A percentile compares a stretch with the other conserved stretches of the same genome.
Conservation (phyloP, 805 yeast genomes). For the Candida ipomoeae region DNA sequence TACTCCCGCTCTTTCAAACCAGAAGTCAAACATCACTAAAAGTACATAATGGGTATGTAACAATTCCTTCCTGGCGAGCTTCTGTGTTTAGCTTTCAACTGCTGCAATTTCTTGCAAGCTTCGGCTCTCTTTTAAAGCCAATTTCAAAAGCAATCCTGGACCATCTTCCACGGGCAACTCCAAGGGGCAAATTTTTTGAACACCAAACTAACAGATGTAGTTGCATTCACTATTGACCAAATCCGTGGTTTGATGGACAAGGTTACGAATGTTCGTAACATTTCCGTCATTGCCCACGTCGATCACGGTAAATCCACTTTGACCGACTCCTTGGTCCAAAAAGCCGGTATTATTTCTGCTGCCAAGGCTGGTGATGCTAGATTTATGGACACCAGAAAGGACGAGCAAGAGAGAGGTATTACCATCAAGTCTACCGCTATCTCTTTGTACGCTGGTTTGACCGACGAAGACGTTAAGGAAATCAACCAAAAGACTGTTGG, state of each 20-base stretch:
- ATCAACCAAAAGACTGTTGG: slow-evolving; percentile 92
- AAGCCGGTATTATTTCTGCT: slow-evolving; percentile 99
- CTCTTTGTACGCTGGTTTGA: slow-evolving; percentile 86
- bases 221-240: slow-evolving; percentile 62
- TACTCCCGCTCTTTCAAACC: slow-evolving; percentile 20
- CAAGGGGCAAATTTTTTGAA: neutral
- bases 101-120: too few relatives aligned
- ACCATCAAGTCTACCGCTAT: slow-evolving; percentile 99
- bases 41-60: slow-evolving; percentile 37
- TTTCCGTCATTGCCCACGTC: slow-evolving; percentile 99
- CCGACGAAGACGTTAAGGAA: slow-evolving; percentile 78
- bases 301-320: slow-evolving; percentile 99
- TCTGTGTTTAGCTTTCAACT: too few relatives aligned
- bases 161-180: neutral
- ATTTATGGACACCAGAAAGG: slow-evolving; percentile 99
- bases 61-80: neutral
- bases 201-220: slow-evolving; percentile 31
- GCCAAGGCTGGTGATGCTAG: slow-evolving; percentile 99
- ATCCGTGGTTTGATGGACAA: slow-evolving; percentile 99
- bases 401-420: slow-evolving; percentile 99
- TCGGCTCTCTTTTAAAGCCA: neutral
- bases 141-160: neutral
- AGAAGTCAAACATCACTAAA: slow-evolving; percentile 24
- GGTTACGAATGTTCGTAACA: slow-evolving; percentile 99
- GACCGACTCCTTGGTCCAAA: slow-evolving; percentile 98